Evolutionary conservation across 1,284 basidiomycete species (phyloP).

Genomic region (Mycena citricolor): DNA sequence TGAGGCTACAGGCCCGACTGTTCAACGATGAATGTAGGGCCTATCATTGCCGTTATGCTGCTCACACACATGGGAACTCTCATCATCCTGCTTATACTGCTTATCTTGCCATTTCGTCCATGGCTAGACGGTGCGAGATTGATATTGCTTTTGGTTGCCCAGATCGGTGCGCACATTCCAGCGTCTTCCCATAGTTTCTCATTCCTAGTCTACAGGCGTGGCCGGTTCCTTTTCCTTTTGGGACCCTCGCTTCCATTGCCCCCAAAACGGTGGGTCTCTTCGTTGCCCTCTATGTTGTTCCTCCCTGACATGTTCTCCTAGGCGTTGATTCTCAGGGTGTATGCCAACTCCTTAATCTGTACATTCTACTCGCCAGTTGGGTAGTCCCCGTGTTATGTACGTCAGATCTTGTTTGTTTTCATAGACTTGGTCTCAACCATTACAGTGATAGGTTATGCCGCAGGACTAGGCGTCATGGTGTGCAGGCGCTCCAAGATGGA

Average conservation of each 20-base stretch:
- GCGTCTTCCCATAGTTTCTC: neutral
- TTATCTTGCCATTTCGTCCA: constrained; percentile 40
- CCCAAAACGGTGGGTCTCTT: constrained; percentile 1
- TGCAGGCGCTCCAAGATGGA: constrained; percentile 16
- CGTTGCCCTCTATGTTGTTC: neutral
- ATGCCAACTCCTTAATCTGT: constrained; percentile 50
- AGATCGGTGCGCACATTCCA: constrained; percentile 40
- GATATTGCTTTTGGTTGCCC: constrained; percentile 45
- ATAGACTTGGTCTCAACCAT: constrained; percentile 31
- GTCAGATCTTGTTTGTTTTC: constrained; percentile 34
- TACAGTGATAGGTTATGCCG: constrained; percentile 19
- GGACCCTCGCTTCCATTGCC: constrained; percentile 33
- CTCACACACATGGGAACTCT: constrained; percentile 14
- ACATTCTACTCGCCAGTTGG: constrained; percentile 55
- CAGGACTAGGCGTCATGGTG: constrained; percentile 14
- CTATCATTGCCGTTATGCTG: constrained; percentile 18
- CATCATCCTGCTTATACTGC: constrained; percentile 13
- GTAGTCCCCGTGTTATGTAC: constrained; percentile 51
- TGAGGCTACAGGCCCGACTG: neutral
- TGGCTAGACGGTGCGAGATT: constrained; percentile 61
- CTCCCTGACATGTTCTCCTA: constrained; percentile 20
- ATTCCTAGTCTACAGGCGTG: constrained; percentile 36
- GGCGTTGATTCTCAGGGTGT: constrained; percentile 42
- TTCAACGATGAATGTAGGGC: constrained; percentile 9
- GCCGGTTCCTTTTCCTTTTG: constrained; percentile 46